phyloP scores from a whole-genome alignment of 1,139 yeast species.

The Suhomyces choctaworum region DNA sequence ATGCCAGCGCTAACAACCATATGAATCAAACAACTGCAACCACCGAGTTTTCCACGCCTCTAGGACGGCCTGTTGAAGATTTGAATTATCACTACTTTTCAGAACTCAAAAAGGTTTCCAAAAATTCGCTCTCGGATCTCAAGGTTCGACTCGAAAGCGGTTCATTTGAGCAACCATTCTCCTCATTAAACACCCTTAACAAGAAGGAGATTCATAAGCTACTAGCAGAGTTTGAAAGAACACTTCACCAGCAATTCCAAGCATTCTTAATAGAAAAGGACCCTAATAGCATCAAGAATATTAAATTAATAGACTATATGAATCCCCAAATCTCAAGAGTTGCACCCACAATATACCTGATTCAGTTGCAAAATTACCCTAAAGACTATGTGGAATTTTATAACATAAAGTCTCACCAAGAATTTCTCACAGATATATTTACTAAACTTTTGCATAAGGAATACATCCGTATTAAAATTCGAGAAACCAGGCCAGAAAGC shows the following conservation, averaged over 20 bases:
- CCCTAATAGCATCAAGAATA: conserved; percentile 1
- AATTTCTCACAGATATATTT: conserved; percentile 24
- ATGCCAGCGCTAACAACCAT: too few species aligned
- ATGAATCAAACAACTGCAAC: too few species aligned
- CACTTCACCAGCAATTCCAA: conserved; percentile 8
- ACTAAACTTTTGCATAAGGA: conserved; percentile 27
- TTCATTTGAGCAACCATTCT: conserved; percentile 11
- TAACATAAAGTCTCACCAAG: conserved; percentile 19
- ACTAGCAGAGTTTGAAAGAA: conserved; percentile 5
- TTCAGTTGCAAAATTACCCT: conserved; percentile 24
- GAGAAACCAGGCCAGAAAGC: conserved; percentile 16
- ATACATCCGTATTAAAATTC: conserved; percentile 20
- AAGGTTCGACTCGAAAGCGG: conserved; percentile 1
- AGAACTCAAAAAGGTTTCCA: conserved; percentile 1
- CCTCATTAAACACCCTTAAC: conserved; percentile 11
- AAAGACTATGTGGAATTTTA: conserved; percentile 20
- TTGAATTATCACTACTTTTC: too few species aligned
- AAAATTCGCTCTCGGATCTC: conserved; percentile 3
- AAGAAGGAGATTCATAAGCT: conserved; percentile 4
- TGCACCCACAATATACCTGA: conserved; percentile 20
- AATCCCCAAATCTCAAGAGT: conserved; percentile 32
- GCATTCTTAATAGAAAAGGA: conserved; percentile 1
- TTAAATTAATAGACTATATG: conserved; percentile 25
- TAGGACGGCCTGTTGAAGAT: too few species aligned
- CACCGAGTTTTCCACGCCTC: too few species aligned